phyloP scores from a whole-genome alignment of 192 early-diverging fungal species.

The Phycomyces blakesleeanus region DNA sequence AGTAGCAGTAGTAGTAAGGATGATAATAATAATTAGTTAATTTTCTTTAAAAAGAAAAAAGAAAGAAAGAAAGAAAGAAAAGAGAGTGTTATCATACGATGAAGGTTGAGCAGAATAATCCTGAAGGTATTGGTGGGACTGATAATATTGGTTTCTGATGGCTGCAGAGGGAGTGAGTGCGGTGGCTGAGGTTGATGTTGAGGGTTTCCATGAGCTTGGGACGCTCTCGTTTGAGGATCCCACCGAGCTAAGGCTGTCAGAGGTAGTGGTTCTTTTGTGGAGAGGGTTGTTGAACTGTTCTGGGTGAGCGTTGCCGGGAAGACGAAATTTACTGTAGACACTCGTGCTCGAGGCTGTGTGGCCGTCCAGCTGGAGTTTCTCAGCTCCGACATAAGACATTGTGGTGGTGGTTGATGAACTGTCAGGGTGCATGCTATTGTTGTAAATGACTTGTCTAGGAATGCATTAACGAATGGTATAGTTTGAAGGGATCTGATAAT shows the following conservation, averaged over 20 bases:
- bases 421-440: background rate
- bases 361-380: background rate
- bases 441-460: background rate
- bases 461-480: background rate
- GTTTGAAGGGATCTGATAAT: background rate
- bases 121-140: constrained; percentile 12
- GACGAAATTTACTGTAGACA: constrained; percentile 1
- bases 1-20: too few species aligned
- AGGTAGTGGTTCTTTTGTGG: background rate
- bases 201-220: background rate
- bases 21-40: too few species aligned
- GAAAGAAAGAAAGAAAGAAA: too few species aligned
- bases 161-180: constrained; percentile 27
- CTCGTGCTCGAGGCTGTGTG: background rate
- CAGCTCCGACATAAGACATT: constrained; percentile 1
- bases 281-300: background rate
- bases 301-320: background rate
- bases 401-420: background rate
- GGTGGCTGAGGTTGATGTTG: background rate
- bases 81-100: background rate
- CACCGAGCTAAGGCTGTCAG: background rate
- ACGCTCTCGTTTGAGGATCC: background rate
- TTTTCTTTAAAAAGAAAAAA: too few species aligned
- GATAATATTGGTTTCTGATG: constrained; percentile 31
- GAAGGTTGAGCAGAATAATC: background rate